Evolutionary conservation across 768 basidiomycete genomes (phyloP), one percentile per base, ranked within the genome.

Genomic region (Collybia sp.): DNA sequence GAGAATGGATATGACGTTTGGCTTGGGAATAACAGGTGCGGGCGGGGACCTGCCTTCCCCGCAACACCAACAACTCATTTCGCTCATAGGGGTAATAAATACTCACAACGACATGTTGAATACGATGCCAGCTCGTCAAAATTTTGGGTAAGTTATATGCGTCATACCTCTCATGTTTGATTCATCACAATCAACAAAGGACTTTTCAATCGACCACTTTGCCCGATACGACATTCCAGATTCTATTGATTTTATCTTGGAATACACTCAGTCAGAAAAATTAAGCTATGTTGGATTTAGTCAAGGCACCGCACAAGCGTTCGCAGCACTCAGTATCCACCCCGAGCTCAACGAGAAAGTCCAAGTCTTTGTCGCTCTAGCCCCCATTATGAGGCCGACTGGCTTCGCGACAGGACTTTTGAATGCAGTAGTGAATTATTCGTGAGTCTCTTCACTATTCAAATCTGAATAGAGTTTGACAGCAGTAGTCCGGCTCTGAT

Each of bases 171-270:
- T 10, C 3, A 37, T 37, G 10, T 37, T 6, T 37, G 4, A 18
- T 18, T n/a, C 10, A 13, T 34, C 33, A 37, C 4, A n/a, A 13
- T 10, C 3, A n/a, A 13, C 35, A 18, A n/a, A 37, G 35, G 35
- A 37, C 17, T 58, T 36, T 50, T 80, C 81, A 51, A 77, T 85
- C 13, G 89, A 92, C 55, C 86, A 92, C 52, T 91, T 91, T 59
- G 89, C 88, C 11, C 88, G 86, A 85, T 77, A 86, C 56, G 90
- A 92, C 59, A 91, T 92, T 54, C 89, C 89, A 1, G 85, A 90
- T 58, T 82, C 86, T n/a, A 88, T 91, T 44, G 67, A 80, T 43
- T 84, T 90, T 58, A 82, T 91, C 47, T 77, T 91, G 30, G 69
- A 78, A 47, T 79, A 79, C 31, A 87, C 89, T 30, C 78, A 81